phyloP scores from a whole-genome alignment of 768 basidiomycete genomes.

The Boletus rubropictus region DNA sequence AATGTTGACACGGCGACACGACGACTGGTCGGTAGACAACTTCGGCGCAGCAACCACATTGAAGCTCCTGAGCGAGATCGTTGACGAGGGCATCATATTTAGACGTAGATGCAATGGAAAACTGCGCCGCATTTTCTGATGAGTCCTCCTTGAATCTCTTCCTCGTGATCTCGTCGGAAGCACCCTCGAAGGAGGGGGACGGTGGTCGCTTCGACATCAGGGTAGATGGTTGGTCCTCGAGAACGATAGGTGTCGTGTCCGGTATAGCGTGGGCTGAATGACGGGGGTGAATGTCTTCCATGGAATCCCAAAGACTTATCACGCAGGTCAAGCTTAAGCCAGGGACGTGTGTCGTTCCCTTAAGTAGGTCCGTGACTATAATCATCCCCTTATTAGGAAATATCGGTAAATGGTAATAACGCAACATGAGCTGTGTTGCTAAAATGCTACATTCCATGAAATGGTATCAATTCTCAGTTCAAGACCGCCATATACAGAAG shows the following conservation, averaged over 20 bases:
- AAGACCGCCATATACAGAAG: slow-evolving; percentile 1
- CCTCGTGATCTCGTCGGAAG: slow-evolving; percentile 42
- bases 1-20: slow-evolving; percentile 82
- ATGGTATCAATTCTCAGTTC: neutral
- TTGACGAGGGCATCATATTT: slow-evolving; percentile 41
- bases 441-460: neutral
- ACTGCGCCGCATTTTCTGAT: slow-evolving; percentile 16
- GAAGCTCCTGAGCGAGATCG: slow-evolving; percentile 66
- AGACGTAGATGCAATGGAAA: slow-evolving; percentile 15
- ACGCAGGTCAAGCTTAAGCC: slow-evolving; percentile 15
- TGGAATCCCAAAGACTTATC: slow-evolving; percentile 13
- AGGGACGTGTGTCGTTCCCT: slow-evolving; percentile 17
- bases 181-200: slow-evolving; percentile 52
- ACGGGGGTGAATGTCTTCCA: slow-evolving; percentile 12
- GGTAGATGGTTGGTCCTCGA: slow-evolving; percentile 14
- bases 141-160: slow-evolving; percentile 56
- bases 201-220: slow-evolving; percentile 52
- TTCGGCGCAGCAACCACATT: slow-evolving; percentile 82
- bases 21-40: slow-evolving; percentile 78
- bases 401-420: slow-evolving; percentile 7
- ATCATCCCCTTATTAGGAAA: slow-evolving; percentile 21
- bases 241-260: slow-evolving; percentile 5
- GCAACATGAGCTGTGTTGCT: neutral
- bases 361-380: slow-evolving; percentile 19
- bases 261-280: neutral